Evolutionary conservation across 2,329 filamentous ascomycete genomes (phyloP).

Genomic region (Verticillium isaacii): DNA sequence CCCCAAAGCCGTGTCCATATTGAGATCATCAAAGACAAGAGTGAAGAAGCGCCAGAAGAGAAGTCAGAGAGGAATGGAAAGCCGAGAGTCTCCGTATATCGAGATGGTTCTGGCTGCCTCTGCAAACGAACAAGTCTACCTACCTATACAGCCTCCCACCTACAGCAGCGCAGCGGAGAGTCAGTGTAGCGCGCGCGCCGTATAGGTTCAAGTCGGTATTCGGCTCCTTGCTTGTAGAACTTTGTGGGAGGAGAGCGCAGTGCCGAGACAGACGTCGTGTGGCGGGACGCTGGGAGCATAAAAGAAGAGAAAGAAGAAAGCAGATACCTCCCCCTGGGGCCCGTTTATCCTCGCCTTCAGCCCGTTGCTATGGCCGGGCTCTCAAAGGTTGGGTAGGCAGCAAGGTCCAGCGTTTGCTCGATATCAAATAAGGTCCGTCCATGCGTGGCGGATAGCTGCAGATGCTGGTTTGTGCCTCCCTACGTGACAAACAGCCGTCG

Average conservation of each 20-base stretch:
- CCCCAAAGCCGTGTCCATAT: too few relatives aligned
- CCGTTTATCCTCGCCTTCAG: not conserved
- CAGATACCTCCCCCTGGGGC: not conserved
- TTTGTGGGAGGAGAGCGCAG: not conserved
- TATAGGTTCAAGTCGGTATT: not conserved
- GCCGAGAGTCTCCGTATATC: too few relatives aligned
- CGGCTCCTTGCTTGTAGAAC: not conserved
- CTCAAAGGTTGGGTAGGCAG: not conserved
- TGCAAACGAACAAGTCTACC: not conserved
- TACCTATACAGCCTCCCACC: not conserved
- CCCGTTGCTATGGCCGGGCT: not conserved
- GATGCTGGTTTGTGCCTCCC: slow-evolving; percentile 8
- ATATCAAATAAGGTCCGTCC: slow-evolving; percentile 12
- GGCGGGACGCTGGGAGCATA: not conserved
- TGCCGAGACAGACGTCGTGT: not conserved
- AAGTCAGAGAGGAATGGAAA: too few relatives aligned
- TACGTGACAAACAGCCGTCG: slow-evolving; percentile 13
- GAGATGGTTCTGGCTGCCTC: not conserved
- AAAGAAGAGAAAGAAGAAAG: not conserved
- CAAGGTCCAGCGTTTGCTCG: slow-evolving; percentile 9
- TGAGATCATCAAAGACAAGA: too few relatives aligned
- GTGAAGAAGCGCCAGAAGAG: too few relatives aligned
- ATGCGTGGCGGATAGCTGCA: slow-evolving; percentile 13
- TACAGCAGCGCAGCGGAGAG: not conserved
- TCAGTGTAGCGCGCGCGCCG: not conserved